Evolutionary conservation across 2,329 filamentous ascomycete genomes (phyloP).

Genomic region (Penicillium freii): DNA sequence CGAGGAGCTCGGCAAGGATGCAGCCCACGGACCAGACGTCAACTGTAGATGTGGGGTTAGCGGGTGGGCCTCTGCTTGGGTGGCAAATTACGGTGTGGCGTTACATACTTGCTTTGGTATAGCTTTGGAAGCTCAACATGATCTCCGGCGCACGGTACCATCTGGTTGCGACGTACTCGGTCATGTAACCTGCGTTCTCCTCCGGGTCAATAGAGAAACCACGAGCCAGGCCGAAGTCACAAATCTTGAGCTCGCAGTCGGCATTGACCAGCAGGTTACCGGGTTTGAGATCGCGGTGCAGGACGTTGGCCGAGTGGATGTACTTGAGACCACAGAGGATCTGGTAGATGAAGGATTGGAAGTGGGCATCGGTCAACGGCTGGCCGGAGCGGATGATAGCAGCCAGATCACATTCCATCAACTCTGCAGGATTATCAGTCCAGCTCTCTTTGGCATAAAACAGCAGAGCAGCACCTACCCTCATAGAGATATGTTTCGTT

Average conservation of each 20-base stretch:
- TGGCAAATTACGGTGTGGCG: background rate
- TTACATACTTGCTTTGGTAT: conserved; percentile 97
- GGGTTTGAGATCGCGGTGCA: conserved; percentile 95
- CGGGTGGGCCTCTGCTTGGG: background rate
- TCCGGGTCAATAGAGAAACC: conserved; percentile 97
- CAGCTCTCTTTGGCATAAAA: background rate
- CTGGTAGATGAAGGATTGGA: conserved; percentile 99
- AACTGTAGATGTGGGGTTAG: conserved; percentile 55
- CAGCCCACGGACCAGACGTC: conserved; percentile 99
- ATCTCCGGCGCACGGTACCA: conserved; percentile 99
- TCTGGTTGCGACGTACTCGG: conserved; percentile 95
- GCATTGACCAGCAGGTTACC: conserved; percentile 97
- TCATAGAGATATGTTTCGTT: conserved; percentile 99
- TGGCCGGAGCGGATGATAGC: conserved; percentile 98
- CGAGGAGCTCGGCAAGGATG: conserved; percentile 92
- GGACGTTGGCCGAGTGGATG: conserved; percentile 96
- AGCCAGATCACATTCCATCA: conserved; percentile 98
- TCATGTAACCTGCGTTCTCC: conserved; percentile 99
- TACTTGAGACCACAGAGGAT: conserved; percentile 98
- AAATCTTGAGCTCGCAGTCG: conserved; percentile 99
- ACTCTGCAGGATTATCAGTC: conserved; percentile 57
- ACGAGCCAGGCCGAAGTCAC: conserved; percentile 93
- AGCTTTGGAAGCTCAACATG: conserved; percentile 99
- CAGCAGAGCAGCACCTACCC: conserved; percentile 56
- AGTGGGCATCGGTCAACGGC: conserved; percentile 95